Evolutionary conservation across 2,329 filamentous ascomycete species (phyloP).

Genomic region (Xylariaceae sp.): DNA sequence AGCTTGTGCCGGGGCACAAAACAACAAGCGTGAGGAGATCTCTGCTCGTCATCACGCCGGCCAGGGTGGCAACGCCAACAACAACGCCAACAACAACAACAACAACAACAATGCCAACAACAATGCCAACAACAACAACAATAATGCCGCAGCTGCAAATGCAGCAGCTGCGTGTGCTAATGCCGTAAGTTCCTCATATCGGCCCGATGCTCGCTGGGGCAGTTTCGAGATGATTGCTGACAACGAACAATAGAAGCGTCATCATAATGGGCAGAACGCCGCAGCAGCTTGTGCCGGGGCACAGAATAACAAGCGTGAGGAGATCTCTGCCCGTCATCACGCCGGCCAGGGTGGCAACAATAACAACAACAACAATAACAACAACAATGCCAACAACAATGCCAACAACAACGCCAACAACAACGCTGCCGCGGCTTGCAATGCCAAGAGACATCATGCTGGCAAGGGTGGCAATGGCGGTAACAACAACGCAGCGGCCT

Average conservation of each 20-base stretch:
- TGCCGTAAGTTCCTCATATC: background rate
- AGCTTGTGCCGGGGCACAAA: background rate
- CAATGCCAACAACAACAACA: slow-evolving; percentile 5
- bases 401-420: slow-evolving; percentile 8
- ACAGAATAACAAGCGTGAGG: background rate
- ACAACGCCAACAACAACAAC: no score
- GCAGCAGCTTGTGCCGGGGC: background rate
- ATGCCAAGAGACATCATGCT: slow-evolving; percentile 21
- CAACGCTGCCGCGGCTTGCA: slow-evolving; percentile 18
- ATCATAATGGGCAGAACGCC: background rate
- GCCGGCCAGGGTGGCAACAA: background rate
- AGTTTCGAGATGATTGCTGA: background rate
- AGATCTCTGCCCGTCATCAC: background rate
- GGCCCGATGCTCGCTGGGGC: no score
- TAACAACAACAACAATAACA: background rate
- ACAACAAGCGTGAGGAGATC: background rate
- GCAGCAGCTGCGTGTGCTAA: background rate
- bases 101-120: slow-evolving; percentile 7
- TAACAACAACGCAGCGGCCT: background rate
- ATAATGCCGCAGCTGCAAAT: slow-evolving; percentile 1
- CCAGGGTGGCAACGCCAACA: background rate
- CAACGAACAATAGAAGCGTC: background rate
- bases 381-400: slow-evolving; percentile 5
- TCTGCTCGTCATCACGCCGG: background rate
- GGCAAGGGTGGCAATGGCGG: slow-evolving; percentile 14